phyloP scores from a whole-genome alignment of 192 early-diverging fungal genomes.

The Coemansia sp. region DNA sequence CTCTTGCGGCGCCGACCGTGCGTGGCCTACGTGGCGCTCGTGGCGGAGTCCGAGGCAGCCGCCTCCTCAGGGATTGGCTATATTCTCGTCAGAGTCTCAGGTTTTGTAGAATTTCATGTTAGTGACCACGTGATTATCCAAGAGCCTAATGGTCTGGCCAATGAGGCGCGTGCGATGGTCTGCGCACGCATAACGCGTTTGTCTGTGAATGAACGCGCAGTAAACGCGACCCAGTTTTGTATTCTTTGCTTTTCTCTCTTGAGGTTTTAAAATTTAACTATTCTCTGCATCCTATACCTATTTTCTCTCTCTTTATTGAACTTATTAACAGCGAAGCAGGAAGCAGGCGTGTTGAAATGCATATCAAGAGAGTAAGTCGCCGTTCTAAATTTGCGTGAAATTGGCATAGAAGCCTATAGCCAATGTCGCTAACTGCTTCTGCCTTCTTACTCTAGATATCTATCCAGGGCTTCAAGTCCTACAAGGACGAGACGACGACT shows the following conservation, averaged over 20 bases:
- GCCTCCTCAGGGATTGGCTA: constrained; percentile 3
- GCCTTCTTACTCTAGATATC: constrained; percentile 59
- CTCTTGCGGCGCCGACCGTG: not conserved
- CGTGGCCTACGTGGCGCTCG: constrained; percentile 2
- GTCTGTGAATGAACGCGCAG: constrained; percentile 2
- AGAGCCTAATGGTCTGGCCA: constrained; percentile 5
- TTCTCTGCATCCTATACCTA: not conserved
- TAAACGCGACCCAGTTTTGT: not conserved
- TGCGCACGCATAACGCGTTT: constrained; percentile 4
- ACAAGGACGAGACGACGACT: constrained; percentile 93
- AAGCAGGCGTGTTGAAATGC: constrained; percentile 18
- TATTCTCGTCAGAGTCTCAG: constrained; percentile 34
- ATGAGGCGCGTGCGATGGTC: constrained; percentile 1
- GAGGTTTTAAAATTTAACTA: not conserved
- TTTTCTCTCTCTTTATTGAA: constrained; percentile 13
- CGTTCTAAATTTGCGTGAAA: not conserved
- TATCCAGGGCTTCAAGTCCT: constrained; percentile 99
- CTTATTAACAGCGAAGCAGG: not conserved
- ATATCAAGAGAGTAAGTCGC: constrained; percentile 49
- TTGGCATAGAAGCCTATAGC: not conserved
- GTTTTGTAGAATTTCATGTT: constrained; percentile 13
- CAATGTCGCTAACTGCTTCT: not conserved
- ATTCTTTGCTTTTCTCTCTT: not conserved
- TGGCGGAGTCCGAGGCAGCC: not conserved
- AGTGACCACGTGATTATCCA: not conserved